Base-by-base conservation (phyloP, 495 filamentous ascomycete species). In the Choiromyces venosus region DNA sequence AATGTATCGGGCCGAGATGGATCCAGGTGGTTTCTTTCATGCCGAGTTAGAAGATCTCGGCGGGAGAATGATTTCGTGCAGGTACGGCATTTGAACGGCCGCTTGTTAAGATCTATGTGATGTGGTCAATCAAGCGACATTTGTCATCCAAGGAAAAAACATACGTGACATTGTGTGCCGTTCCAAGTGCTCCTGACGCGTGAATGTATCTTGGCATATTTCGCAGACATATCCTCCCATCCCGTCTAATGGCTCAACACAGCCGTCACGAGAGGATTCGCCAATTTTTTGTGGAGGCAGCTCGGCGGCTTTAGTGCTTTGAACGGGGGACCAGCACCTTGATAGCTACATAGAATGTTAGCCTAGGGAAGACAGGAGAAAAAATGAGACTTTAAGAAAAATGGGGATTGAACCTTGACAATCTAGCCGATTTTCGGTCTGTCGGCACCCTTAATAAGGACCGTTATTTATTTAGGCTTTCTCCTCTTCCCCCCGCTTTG, bases 101-200 rank as follows among this genome's bases (percentile, higher is more conserved):
- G 52, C 33, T 61, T 61, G 10, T 61, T 61, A 61, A 61, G 52
- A 61, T 61, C 52, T 61, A 29, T 12, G 33, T 12, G 52, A 61
- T 61, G 52, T 29, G 12, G 52, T 61, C 52, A 61, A 61, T 61
- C 25, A 61, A 61, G 52, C 52, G 52, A 61, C 25, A 12, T 29
- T 14, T 29, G 52, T 33, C 25, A 16, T 5, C 52, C 52, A 33
- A 61, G 25, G 52, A 61, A 29, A 33, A 52, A 61, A 61, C 52
- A 61, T 61, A 61, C 52, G 52, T 61, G 52, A 61, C 52, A 61
- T 61, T 61, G 52, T 61, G 52, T 61, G 52, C 52, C 52, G 52
- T 7, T 61, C 52, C 52, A 61, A 6, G 25, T 61, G 52, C 52
- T 61, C 52, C 52, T 61, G 52, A 61, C 52, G 52, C 52, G 52